Evolutionary conservation across 2,329 filamentous ascomycete species (phyloP).

Genomic region (Cytospora schulzeri): DNA sequence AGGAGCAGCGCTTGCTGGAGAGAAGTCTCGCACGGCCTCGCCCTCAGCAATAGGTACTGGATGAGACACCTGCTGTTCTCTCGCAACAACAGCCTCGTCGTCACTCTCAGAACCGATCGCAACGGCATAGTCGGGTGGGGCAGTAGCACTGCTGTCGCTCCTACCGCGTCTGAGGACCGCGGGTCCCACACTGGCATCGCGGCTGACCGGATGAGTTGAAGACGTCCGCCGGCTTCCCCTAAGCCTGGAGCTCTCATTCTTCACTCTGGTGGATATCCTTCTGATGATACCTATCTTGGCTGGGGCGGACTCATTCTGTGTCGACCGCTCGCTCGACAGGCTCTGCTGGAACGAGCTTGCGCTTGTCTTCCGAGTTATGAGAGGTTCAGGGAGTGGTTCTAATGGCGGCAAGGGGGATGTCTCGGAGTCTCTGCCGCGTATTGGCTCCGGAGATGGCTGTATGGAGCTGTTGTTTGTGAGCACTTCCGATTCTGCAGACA

Average conservation of each 20-base stretch:
- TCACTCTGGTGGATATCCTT: slow-evolving; percentile 79
- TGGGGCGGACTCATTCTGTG: slow-evolving; percentile 49
- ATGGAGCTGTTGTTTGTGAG: slow-evolving; percentile 64
- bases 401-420: slow-evolving; percentile 32
- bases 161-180: slow-evolving; percentile 77
- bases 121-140: slow-evolving; percentile 52
- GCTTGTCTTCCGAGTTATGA: slow-evolving; percentile 62
- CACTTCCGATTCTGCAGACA: slow-evolving; percentile 56
- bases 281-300: slow-evolving; percentile 69
- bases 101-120: slow-evolving; percentile 54
- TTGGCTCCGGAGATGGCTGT: slow-evolving; percentile 67
- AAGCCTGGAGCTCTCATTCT: slow-evolving; percentile 51
- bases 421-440: slow-evolving; percentile 50
- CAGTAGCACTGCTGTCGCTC: slow-evolving; percentile 83
- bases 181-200: slow-evolving; percentile 87
- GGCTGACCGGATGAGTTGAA: slow-evolving; percentile 73
- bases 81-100: slow-evolving; percentile 56
- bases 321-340: slow-evolving; percentile 57
- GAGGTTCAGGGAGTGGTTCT: slow-evolving; percentile 60
- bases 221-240: slow-evolving; percentile 67
- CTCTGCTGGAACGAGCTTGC: slow-evolving; percentile 66
- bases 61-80: slow-evolving; percentile 50
- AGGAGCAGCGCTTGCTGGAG: slow-evolving; percentile 49
- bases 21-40: slow-evolving; percentile 48
- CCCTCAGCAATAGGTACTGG: slow-evolving; percentile 47